Evolutionary conservation across 768 basidiomycete species (phyloP).

Genomic region (Melanogaster broomeanus): DNA sequence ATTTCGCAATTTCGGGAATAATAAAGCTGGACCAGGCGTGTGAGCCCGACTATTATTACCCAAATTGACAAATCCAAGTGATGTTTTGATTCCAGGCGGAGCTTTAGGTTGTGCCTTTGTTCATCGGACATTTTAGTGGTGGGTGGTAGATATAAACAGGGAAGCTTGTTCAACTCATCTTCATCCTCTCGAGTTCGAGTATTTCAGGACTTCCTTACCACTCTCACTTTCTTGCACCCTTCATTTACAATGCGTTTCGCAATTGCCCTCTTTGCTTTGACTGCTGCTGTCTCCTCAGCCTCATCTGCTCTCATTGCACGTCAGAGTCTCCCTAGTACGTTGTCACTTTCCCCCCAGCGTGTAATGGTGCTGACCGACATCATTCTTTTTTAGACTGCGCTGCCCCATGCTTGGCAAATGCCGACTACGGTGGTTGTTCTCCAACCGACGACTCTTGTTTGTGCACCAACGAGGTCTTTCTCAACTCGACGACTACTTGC

Average conservation of each 20-base stretch:
- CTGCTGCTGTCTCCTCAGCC: constrained; percentile 11
- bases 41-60: constrained; percentile 1
- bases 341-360: not conserved
- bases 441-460: constrained; percentile 56
- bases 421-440: constrained; percentile 47
- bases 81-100: not conserved
- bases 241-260: constrained; percentile 17
- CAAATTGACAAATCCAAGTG: not conserved
- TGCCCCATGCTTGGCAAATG: constrained; percentile 43
- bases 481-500: constrained; percentile 49
- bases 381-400: constrained; percentile 48
- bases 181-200: constrained; percentile 25
- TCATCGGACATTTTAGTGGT: constrained; percentile 3
- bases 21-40: too few relatives aligned
- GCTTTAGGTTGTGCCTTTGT: not conserved
- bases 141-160: not conserved
- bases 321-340: constrained; percentile 26
- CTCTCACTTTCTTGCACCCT: constrained; percentile 1
- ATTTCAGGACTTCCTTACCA: not conserved
- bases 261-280: constrained; percentile 13
- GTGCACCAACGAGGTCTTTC: constrained; percentile 50
- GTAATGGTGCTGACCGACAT: not conserved
- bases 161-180: constrained; percentile 30
- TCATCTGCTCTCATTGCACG: constrained; percentile 21
- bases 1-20: too few relatives aligned